phyloP scores from a whole-genome alignment of 805 yeast species.

The Starmerella khaoyaiensis region DNA sequence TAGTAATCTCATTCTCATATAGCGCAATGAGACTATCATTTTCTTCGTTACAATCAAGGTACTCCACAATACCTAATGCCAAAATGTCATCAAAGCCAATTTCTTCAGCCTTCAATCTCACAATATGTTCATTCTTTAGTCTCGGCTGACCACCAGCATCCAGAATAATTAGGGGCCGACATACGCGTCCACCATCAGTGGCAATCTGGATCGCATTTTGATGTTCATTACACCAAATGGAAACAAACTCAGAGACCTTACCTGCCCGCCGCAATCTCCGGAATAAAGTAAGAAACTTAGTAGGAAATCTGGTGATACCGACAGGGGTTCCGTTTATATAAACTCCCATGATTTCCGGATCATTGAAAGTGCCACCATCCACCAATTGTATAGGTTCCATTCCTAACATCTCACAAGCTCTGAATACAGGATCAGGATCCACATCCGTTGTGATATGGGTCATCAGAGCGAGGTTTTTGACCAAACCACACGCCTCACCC shows the following conservation, averaged over 20 bases:
- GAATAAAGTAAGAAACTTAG: constrained; percentile 65
- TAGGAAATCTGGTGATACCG: constrained; percentile 80
- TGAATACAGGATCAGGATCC: constrained; percentile 78
- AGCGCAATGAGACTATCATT: constrained; percentile 87
- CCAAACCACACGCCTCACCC: constrained; percentile 99
- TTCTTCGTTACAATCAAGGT: constrained; percentile 93
- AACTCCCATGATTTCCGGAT: constrained; percentile 68
- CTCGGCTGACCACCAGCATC: constrained; percentile 48
- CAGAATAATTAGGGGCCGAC: constrained; percentile 89
- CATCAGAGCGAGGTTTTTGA: constrained; percentile 92
- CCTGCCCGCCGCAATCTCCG: constrained; percentile 74
- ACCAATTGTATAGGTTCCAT: constrained; percentile 73
- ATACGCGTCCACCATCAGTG: constrained; percentile 96
- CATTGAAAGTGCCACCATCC: constrained; percentile 73
- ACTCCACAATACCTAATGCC: constrained; percentile 77
- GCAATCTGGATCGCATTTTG: constrained; percentile 94
- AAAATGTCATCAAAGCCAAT: constrained; percentile 88
- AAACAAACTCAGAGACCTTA: constrained; percentile 75
- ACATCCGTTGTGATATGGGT: constrained; percentile 98
- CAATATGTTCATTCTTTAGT: constrained; percentile 61
- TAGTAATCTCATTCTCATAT: constrained; percentile 53
- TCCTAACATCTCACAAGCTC: constrained; percentile 68
- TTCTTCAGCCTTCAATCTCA: constrained; percentile 47
- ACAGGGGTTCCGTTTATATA: constrained; percentile 87
- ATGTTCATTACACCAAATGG: constrained; percentile 79